These are phyloP conservation scores for Chaetomium olivaceum DNA, from an alignment of 2,329 filamentous ascomycete species.

Conservation along the genomic window DNA sequence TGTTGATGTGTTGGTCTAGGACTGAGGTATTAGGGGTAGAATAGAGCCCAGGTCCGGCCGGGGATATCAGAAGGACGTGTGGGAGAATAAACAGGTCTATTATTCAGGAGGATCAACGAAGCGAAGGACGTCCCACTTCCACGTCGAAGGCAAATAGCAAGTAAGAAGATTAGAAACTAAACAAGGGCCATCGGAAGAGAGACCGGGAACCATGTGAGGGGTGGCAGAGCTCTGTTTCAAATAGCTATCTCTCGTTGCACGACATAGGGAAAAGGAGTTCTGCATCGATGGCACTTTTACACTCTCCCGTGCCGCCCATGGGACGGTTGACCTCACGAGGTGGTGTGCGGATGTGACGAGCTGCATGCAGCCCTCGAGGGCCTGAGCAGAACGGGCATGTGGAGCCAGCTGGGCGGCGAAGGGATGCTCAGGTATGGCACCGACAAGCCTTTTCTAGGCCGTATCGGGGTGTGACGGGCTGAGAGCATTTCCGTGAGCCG, in stretches of 20 bases:
- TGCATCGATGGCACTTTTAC: background rate
- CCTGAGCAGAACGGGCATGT: slow-evolving; percentile 18
- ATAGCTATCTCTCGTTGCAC: slow-evolving; percentile 1
- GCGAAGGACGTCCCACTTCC: background rate
- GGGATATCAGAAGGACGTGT: background rate
- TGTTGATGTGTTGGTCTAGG: background rate
- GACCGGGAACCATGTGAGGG: background rate
- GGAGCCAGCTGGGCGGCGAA: slow-evolving; percentile 10
- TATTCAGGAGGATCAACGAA: background rate
- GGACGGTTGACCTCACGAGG: background rate
- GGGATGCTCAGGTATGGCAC: slow-evolving; percentile 20
- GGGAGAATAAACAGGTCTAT: background rate
- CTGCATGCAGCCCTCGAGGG: slow-evolving; percentile 15
- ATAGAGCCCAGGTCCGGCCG: background rate
- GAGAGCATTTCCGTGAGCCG: slow-evolving; percentile 20
- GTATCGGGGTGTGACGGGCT: slow-evolving; percentile 27
- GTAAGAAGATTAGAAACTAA: slow-evolving; percentile 2
- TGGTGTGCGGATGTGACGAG: slow-evolving; percentile 25
- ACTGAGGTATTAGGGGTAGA: background rate
- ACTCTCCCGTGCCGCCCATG: slow-evolving; percentile 11
- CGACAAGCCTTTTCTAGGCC: slow-evolving; percentile 15
- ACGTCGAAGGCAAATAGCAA: background rate
- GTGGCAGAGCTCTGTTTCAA: slow-evolving; percentile 14
- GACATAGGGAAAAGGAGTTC: background rate
- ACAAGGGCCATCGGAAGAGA: background rate